phyloP scores from a whole-genome alignment of 2,329 filamentous ascomycete genomes.

The Pseudocercospora fijiensis region DNA sequence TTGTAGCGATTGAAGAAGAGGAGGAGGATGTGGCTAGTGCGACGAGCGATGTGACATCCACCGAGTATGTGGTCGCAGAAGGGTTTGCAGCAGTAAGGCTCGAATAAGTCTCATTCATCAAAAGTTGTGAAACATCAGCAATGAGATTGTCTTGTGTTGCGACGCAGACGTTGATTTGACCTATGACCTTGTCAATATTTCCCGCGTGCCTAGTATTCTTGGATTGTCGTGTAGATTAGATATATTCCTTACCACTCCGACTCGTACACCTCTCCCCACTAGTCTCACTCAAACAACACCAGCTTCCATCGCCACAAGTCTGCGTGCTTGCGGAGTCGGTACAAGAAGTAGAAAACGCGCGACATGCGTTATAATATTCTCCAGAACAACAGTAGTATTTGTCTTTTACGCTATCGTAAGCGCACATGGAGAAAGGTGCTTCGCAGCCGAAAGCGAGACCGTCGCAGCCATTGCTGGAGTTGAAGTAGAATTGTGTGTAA shows the following conservation, averaged over 20 bases:
- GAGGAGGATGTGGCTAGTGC: slow-evolving; percentile 9
- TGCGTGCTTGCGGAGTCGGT: slow-evolving; percentile 13
- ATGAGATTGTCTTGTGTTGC: slow-evolving; percentile 21
- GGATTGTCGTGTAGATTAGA: no score
- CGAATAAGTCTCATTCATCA: slow-evolving; percentile 19
- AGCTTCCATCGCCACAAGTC: slow-evolving; percentile 7
- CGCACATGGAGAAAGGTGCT: slow-evolving; percentile 15
- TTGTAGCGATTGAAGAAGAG: neutral
- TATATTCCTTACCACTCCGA: slow-evolving; percentile 18
- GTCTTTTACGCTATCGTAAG: slow-evolving; percentile 19
- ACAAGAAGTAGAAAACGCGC: slow-evolving; percentile 17
- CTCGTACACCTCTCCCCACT: slow-evolving; percentile 18
- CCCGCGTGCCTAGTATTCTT: no score
- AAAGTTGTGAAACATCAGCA: slow-evolving; percentile 6
- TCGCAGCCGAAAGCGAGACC: slow-evolving; percentile 14
- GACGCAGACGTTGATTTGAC: slow-evolving; percentile 19
- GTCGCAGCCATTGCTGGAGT: slow-evolving; percentile 12
- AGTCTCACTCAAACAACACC: slow-evolving; percentile 18
- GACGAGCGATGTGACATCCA: slow-evolving; percentile 13
- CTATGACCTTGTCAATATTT: no score
- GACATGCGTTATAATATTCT: slow-evolving; percentile 16
- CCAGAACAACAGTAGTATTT: slow-evolving; percentile 24
- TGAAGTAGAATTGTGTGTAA: slow-evolving; percentile 22
- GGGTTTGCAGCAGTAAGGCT: slow-evolving; percentile 18
- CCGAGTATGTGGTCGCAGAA: slow-evolving; percentile 14